Percentiles rank a stretch among this genome's conserved stretches.
phyloP scores from a whole-genome alignment of 768 basidiomycete genomes.

The Termitomyces sp. region DNA sequence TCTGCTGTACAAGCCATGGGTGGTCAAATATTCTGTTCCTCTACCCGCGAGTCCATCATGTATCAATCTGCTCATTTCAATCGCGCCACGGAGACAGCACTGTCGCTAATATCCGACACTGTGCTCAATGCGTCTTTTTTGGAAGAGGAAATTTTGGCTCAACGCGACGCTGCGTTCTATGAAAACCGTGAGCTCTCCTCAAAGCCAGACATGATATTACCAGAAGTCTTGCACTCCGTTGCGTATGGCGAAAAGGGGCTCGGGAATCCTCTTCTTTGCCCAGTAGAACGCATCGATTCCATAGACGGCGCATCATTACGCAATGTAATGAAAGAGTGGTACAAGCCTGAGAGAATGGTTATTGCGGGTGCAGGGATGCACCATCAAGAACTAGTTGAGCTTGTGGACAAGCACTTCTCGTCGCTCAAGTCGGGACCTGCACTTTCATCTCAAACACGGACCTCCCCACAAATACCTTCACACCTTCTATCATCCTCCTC shows the following conservation, averaged over 20 bases:
- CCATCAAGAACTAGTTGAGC: slow-evolving; percentile 83
- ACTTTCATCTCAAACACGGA: slow-evolving; percentile 25
- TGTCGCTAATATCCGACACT: slow-evolving; percentile 90
- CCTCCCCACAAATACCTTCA: slow-evolving; percentile 33
- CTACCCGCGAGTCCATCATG: slow-evolving; percentile 92
- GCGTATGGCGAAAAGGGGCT: slow-evolving; percentile 76
- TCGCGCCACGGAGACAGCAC: slow-evolving; percentile 69
- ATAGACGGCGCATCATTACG: slow-evolving; percentile 62
- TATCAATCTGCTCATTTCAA: slow-evolving; percentile 97
- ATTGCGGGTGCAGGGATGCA: slow-evolving; percentile 91
- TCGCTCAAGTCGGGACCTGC: slow-evolving; percentile 41
- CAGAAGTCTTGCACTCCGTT: slow-evolving; percentile 83
- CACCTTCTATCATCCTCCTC: slow-evolving; percentile 55
- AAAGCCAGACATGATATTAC: slow-evolving; percentile 92
- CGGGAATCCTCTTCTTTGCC: slow-evolving; percentile 89
- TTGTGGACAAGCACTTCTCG: slow-evolving; percentile 82
- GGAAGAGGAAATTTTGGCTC: slow-evolving; percentile 73
- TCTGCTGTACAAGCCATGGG: slow-evolving; percentile 78
- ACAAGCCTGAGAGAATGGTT: slow-evolving; percentile 91
- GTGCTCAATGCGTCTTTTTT: slow-evolving; percentile 73
- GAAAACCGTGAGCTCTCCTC: slow-evolving; percentile 83
- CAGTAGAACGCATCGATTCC: slow-evolving; percentile 69
- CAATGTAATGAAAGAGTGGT: slow-evolving; percentile 74
- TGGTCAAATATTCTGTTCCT: slow-evolving; percentile 88
- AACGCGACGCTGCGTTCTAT: slow-evolving; percentile 84